Evolutionary conservation across 1,284 basidiomycete genomes (phyloP), one percentile per base, ranked within the genome.

Genomic region (Cryptococcus hybrid): DNA sequence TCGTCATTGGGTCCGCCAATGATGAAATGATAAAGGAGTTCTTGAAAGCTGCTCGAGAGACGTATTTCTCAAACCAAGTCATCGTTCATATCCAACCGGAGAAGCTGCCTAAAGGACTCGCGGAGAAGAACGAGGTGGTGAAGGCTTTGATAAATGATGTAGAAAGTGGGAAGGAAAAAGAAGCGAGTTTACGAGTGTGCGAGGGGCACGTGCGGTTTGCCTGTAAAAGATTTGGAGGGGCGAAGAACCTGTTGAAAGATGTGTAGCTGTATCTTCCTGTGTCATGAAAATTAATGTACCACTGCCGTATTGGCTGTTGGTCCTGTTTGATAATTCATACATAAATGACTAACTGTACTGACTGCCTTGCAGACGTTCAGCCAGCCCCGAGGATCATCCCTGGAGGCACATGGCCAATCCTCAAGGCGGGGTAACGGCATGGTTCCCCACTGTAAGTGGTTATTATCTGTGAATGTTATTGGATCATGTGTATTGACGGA

Each of bases 61-160:
- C 34, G 3, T 73, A 69, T 52, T 56, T 60, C 5, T 68, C 70
- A 4, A 64, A 70, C 59, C 65, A 68, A 18, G 49, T 69, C 15
- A 7, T 74, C 38, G 66, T 73, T 46, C 64, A 59, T 5, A 56
- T 75, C 45, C 65, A 75, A 39, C 70, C 70, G 0, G 35, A 47
- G 3, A 30, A 60, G 8, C 65, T 62, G 13, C 65, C 67, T 1
- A 34, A 8, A 3, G 55, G 50, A n/a, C 52, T 74, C 5, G 62
- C 62, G 7, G 44, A 62, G 44, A 40, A 52, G 18, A 75, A 74
- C 51, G 54, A 54, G 2, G 68, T 68, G 24, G 48, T 75, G 37
- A 58, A 63, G 44, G 58, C 64, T 5, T 45, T 69, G 18, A 47
- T 71, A 4, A 54, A 63, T 6, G 54, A 42, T 15, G 47, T 66